Evolutionary conservation across 345 rosid genomes (phyloP).

Genomic region (Clausena lansium): DNA sequence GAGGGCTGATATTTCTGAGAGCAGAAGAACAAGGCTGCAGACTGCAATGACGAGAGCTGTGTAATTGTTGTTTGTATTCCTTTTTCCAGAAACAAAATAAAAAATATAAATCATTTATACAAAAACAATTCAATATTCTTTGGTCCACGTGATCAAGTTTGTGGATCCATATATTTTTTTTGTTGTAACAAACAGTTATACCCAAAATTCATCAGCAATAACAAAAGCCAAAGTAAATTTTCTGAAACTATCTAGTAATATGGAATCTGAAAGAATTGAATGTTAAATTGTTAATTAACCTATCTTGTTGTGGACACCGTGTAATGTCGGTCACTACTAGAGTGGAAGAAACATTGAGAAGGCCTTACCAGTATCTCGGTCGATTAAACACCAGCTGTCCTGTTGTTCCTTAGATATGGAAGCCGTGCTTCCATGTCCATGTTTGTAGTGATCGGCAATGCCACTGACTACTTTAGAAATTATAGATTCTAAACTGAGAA

Average conservation of each 20-base stretch:
- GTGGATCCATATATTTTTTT: conserved; percentile 24
- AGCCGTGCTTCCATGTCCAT: too few relatives aligned
- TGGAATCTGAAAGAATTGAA: background rate
- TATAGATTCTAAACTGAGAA: background rate
- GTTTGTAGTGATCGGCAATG: background rate
- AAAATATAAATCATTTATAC: background rate
- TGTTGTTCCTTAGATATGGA: too few relatives aligned
- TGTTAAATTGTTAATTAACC: background rate
- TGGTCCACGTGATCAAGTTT: conserved; percentile 21
- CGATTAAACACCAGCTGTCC: too few relatives aligned
- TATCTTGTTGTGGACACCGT: background rate
- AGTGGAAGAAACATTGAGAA: too few relatives aligned
- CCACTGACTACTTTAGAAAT: background rate
- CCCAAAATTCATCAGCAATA: background rate
- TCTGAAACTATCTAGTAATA: background rate
- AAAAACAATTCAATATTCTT: conserved; percentile 25
- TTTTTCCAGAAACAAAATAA: background rate
- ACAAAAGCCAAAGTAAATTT: background rate
- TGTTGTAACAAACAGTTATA: conserved; percentile 2
- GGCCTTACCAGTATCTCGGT: accelerated
- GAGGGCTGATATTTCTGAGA: conserved; percentile 64
- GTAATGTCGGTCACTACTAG: too few relatives aligned
- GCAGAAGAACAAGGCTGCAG: conserved; percentile 71
- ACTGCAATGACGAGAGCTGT: conserved; percentile 38
- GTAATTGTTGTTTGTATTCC: background rate